Evolutionary conservation across 2,329 filamentous ascomycete genomes (phyloP), one percentile per base, ranked within the genome.

Genomic region (Lachnellula cervina): DNA sequence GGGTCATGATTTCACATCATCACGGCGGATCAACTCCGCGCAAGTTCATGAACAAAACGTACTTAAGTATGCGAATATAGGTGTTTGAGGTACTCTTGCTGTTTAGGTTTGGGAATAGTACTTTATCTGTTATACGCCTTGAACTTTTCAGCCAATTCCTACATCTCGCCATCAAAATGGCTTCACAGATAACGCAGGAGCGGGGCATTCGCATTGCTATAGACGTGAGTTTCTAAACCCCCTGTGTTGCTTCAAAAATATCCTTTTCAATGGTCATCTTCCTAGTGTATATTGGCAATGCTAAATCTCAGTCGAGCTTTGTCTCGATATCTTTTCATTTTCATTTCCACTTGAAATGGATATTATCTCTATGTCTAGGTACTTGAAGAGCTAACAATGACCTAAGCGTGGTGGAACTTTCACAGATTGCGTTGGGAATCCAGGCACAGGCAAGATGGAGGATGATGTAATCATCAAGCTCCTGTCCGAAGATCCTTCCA

Each of bases 381-480:
- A 32, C 28, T 32, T 32, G n/a, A 13, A 25, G 38, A 28, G 49
- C 37, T 44, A 51, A 51, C 17, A 40, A 16, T 43, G 14, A 34
- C n/a, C 21, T 21, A 21, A 64, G 73, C 81, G 86, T 54, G 86
- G 86, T 51, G 86, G 86, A 55, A 89, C 86, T n/a, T 89, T 90
- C 70, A 89, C 85, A 55, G 86, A 90, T 68, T 86, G 82, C 66
- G 80, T 86, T 13, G 85, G 84, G 2, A 82, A 84, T 17, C 78
- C 79, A 60, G 84, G 86, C 73, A 54, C 21, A 9, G 44, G 21
- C 21, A 25, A 28, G 21, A 46, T 46, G 44, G 44, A 45, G 49
- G 82, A 88, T 68, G 83, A 88, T 59, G 77, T 89, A 48, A 73
- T 89, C 51, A 86, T 90, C 69, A 90, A 90, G 69, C 75, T 91